Base-by-base conservation (phyloP, 208 protist genomes). In the Trypanosoma brucei region DNA sequence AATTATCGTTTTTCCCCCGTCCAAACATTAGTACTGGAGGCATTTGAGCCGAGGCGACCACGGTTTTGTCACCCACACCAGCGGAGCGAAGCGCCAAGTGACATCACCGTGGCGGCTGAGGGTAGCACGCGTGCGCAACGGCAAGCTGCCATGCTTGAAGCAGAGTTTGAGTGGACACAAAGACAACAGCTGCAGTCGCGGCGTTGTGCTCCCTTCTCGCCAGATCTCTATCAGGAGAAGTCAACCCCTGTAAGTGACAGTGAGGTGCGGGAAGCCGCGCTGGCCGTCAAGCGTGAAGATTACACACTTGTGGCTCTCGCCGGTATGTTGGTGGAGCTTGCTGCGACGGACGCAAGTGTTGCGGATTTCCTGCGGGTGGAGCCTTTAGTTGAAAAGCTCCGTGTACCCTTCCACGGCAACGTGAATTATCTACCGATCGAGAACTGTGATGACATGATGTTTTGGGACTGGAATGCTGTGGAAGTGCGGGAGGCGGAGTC, bases 371-470 rank as follows among this genome's bases (percentile, higher is more conserved):
- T 94, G 31, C 76, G 78, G 45, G 68, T 74, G 58, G 87, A 94
- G 72, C 80, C 83, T 30, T 61, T 94, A 33, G 71, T 94, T 7
- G 84, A 94, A 66, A 90, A 88, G 75, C 66, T 94, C 31, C 56
- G 70, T 40, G 82, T 94, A n/a, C 87, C 87, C 1, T 78, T 82
- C 50, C 83, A 94, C 56, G 87, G 84, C 1, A 62, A 50, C 48
- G 78, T 78, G 9, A 80, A 83, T 68, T 91, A 88, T 69, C 68
- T 94, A 5, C 77, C 84, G n/a, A 75, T 83, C 13, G 84, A 91
- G 59, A 94, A 94, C 70, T 94, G 87, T 65, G 84, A 94, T 66
- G 71, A 91, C 72, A 90, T 94, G 65, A 81, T 89, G 44, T 46
- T 76, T 69, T 69, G 89, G 44, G 74, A 91, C 62, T 91, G 81